Percentiles rank a stretch among this genome's conserved stretches.
Evolutionary conservation across 306 rosid genomes (phyloP).

Genomic region (Betula pendula): DNA sequence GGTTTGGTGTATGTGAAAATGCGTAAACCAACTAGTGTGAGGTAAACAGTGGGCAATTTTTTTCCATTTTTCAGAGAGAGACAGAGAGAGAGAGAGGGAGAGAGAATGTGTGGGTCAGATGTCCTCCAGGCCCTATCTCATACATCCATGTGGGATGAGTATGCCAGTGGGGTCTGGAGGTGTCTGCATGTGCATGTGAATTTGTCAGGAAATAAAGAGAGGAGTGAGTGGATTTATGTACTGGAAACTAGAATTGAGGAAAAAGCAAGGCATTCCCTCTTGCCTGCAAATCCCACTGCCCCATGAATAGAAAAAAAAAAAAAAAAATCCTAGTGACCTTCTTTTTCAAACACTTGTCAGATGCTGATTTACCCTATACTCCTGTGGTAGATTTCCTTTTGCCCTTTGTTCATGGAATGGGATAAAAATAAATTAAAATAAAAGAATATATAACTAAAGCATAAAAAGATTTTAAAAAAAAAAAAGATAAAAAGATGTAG

Average conservation of each 20-base stretch:
- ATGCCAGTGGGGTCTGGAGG: slow-evolving; percentile 60
- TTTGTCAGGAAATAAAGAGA: slow-evolving; percentile 48
- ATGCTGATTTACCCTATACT: slow-evolving; percentile 11
- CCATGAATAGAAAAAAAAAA: too few species aligned
- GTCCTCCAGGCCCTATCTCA: slow-evolving; percentile 32
- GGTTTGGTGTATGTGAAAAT: slow-evolving; percentile 31
- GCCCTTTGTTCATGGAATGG: too few species aligned
- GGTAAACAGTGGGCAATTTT: slow-evolving; percentile 22
- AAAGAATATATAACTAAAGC: too few species aligned
- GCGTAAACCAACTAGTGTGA: slow-evolving; percentile 45
- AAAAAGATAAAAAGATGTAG: too few species aligned
- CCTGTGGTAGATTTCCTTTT: too few species aligned
- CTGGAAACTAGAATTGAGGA: too few species aligned
- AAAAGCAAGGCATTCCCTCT: too few species aligned
- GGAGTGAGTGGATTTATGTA: slow-evolving; percentile 2
- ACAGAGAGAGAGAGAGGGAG: slow-evolving; percentile 14
- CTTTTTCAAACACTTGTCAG: slow-evolving; percentile 30
- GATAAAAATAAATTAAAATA: too few species aligned
- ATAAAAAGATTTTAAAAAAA: too few species aligned
- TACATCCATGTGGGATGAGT: slow-evolving; percentile 59
- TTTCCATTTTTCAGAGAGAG: not conserved
- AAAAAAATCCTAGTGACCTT: too few species aligned
- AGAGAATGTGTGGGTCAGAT: slow-evolving; percentile 45
- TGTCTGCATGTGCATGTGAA: slow-evolving; percentile 88
- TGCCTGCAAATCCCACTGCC: too few species aligned